Percentiles rank a stretch among this genome's conserved stretches.
phyloP scores from a whole-genome alignment of 2,329 filamentous ascomycete genomes.

The Plectosphaerella cucumerina region DNA sequence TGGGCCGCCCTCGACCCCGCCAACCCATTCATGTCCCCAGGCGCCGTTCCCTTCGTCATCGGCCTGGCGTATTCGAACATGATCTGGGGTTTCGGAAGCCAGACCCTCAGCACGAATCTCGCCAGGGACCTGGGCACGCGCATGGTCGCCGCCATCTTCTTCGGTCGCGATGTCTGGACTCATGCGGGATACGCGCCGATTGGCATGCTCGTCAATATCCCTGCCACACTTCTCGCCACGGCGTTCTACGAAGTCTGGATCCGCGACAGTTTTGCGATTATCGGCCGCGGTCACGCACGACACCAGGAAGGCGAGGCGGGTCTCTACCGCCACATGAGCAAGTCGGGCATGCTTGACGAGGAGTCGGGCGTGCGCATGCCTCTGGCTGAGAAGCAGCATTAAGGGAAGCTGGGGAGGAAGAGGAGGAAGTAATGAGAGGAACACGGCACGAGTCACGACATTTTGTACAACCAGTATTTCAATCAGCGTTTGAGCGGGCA shows the following conservation, averaged over 20 bases:
- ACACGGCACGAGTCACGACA: not conserved
- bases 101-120: slow-evolving; percentile 52
- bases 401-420: not conserved
- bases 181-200: slow-evolving; percentile 43
- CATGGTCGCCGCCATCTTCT: slow-evolving; percentile 54
- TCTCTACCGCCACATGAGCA: slow-evolving; percentile 35
- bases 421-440: not conserved
- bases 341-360: slow-evolving; percentile 24
- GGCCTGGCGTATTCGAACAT: slow-evolving; percentile 49
- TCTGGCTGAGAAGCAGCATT: not conserved
- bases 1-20: slow-evolving; percentile 54
- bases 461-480: not conserved
- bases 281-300: slow-evolving; percentile 42
- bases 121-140: slow-evolving; percentile 56
- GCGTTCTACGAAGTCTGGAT: slow-evolving; percentile 51
- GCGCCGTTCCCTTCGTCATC: slow-evolving; percentile 47
- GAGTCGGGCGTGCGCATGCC: slow-evolving; percentile 5
- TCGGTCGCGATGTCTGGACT: slow-evolving; percentile 18
- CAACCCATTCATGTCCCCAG: slow-evolving; percentile 50
- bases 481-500: not conserved
- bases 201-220: slow-evolving; percentile 50
- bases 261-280: slow-evolving; percentile 47
- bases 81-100: slow-evolving; percentile 53
- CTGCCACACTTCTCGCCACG: slow-evolving; percentile 51
- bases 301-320: slow-evolving; percentile 49